A percentile compares a stretch with the other conserved stretches of the same genome.
phyloP scores from a whole-genome alignment of 345 rosid species.

The Noccaea caerulescens region DNA sequence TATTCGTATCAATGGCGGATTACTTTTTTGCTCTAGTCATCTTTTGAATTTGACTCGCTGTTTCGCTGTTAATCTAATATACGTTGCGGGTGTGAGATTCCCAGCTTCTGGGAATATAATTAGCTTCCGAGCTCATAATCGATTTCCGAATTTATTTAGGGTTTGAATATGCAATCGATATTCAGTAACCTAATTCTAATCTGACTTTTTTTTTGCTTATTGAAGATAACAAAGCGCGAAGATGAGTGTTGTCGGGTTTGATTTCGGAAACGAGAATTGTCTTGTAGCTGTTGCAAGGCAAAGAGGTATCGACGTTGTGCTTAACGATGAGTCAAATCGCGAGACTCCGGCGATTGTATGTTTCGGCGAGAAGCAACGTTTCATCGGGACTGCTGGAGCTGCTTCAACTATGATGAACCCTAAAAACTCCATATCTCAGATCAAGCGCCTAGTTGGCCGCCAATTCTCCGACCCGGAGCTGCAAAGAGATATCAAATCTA shows the following conservation, averaged over 20 bases:
- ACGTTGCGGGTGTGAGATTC: background rate
- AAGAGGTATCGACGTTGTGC: slow-evolving; percentile 97
- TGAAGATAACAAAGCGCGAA: slow-evolving; percentile 26
- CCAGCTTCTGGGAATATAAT: background rate
- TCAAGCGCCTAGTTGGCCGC: slow-evolving; percentile 83
- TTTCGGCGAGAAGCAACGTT: slow-evolving; percentile 96
- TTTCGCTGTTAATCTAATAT: background rate
- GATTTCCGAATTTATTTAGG: background rate
- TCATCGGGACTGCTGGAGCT: slow-evolving; percentile 97
- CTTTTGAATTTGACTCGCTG: background rate
- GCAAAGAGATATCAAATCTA: slow-evolving; percentile 78
- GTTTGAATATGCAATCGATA: background rate
- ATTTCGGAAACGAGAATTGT: slow-evolving; percentile 94
- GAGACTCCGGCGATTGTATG: slow-evolving; percentile 96
- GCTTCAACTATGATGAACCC: slow-evolving; percentile 97
- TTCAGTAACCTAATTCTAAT: background rate
- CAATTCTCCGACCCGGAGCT: slow-evolving; percentile 87
- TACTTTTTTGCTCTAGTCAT: background rate
- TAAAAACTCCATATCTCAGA: slow-evolving; percentile 83
- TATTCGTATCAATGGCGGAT: slow-evolving; percentile 9
- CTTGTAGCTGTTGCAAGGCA: slow-evolving; percentile 98
- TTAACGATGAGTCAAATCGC: slow-evolving; percentile 97
- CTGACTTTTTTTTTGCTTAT: background rate
- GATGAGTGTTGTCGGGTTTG: slow-evolving; percentile 99
- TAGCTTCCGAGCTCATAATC: background rate